Evolutionary conservation across 768 basidiomycete species (phyloP), one percentile per base, ranked within the genome.

Genomic region (Macrolepiota albuminosa): DNA sequence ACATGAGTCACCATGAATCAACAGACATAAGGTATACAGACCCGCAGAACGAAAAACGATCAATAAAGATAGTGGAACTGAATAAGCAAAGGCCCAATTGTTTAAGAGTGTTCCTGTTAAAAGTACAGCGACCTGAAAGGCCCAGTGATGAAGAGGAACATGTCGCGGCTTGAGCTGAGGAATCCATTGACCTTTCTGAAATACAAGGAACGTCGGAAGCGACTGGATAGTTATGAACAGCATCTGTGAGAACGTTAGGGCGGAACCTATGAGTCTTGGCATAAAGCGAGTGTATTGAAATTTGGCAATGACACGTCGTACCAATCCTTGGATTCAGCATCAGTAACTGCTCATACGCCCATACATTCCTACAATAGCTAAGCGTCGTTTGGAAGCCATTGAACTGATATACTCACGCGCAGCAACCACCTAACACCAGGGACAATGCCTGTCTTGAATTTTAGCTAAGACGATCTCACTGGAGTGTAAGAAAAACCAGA

Each of bases 21-120:
- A 24, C 37, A 36, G 40, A 59, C 54, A 2, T 51, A n/a, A 39
- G 31, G 56, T 51, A 60, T 33, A 42, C 70, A 67, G 45, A 87
- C 91, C 91, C 43, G 89, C 91, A 54, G 90, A 92, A 40, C 93
- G 84, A 70, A 93, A 91, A 31, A 95, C 85, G 64, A 95, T 93
- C 64, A 91, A 84, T 3, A 95, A 73, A 1, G 89, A 84, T 49
- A 93, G 75, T 4, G 91, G 91, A 0, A 93, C 87, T 51, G 85
- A 76, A 69, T 84, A 90, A 0, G 85, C 86, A 67, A 87, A 92
- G 1, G 87, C 89, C 84, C 85, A 87, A 69, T 92, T 93, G 69
- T 93, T 93, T 65, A 95, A 69, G 54, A 93, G 70, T 16, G 87
- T 86, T 39, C 88, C 83, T 13, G 81, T 76, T 3, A 85, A 81